A percentile compares a stretch with the other conserved stretches of the same genome.
Evolutionary conservation across 2,329 filamentous ascomycete genomes (phyloP).

Genomic region (Colletotrichum chlorophyti): DNA sequence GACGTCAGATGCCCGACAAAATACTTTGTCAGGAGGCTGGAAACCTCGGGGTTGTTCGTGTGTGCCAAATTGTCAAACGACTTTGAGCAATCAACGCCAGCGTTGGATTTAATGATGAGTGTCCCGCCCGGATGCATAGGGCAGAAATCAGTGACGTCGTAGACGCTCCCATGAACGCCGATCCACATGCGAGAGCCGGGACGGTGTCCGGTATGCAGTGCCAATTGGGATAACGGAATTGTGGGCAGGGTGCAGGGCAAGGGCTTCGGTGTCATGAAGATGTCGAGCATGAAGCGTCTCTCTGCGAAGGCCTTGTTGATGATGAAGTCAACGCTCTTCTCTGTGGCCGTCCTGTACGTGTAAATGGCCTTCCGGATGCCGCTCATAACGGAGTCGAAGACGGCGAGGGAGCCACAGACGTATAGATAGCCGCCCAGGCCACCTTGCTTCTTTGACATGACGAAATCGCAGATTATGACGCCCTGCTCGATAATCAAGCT

Average conservation of each 20-base stretch:
- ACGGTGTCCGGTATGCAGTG: slow-evolving; percentile 57
- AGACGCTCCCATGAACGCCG: slow-evolving; percentile 58
- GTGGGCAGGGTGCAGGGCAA: slow-evolving; percentile 57
- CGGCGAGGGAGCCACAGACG: slow-evolving; percentile 36
- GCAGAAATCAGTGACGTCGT: slow-evolving; percentile 60
- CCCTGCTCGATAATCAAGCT: slow-evolving; percentile 58
- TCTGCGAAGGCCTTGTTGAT: slow-evolving; percentile 61
- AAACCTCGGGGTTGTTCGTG: slow-evolving; percentile 61
- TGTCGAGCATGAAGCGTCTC: slow-evolving; percentile 61
- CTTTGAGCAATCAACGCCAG: slow-evolving; percentile 58
- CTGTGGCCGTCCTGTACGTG: slow-evolving; percentile 56
- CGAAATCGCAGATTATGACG: slow-evolving; percentile 56
- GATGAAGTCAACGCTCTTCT: slow-evolving; percentile 57
- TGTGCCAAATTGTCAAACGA: slow-evolving; percentile 62
- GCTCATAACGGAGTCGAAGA: slow-evolving; percentile 61
- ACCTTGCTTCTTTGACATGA: slow-evolving; percentile 63
- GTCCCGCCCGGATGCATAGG: slow-evolving; percentile 61
- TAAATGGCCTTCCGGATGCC: slow-evolving; percentile 63
- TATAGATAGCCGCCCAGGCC: slow-evolving; percentile 43
- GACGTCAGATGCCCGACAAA: slow-evolving; percentile 58
- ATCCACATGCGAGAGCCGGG: slow-evolving; percentile 56
- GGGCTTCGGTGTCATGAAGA: slow-evolving; percentile 63
- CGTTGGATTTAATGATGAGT: slow-evolving; percentile 60
- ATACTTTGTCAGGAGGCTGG: slow-evolving; percentile 59
- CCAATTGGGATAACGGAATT: slow-evolving; percentile 56